A percentile compares a stretch with the other conserved stretches of the same genome.
phyloP scores from a whole-genome alignment of 1,284 basidiomycete species.

The Coniferiporia weirii region DNA sequence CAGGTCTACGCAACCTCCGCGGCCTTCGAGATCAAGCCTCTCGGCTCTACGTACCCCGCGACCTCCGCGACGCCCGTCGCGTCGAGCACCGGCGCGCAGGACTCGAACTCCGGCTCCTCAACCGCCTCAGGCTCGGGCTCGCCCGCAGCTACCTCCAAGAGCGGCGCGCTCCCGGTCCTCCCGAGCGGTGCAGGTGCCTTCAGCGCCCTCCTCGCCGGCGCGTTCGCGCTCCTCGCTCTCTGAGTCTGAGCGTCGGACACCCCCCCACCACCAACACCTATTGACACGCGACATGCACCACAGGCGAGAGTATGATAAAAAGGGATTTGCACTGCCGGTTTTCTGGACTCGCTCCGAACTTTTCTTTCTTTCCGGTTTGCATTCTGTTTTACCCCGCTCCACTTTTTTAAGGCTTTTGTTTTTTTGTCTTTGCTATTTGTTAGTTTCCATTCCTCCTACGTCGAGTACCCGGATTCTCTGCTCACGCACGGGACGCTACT shows the following conservation, averaged over 20 bases:
- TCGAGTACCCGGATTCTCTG: not conserved
- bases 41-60: constrained; percentile 56
- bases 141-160: not conserved
- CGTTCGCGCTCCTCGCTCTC: constrained; percentile 1
- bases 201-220: constrained; percentile 4
- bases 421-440: too few relatives aligned
- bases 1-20: constrained; percentile 60
- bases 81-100: constrained; percentile 21
- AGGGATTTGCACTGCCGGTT: not conserved
- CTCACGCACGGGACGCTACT: not conserved
- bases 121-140: constrained; percentile 19
- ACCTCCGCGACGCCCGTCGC: constrained; percentile 30
- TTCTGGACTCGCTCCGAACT: not conserved
- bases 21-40: constrained; percentile 62
- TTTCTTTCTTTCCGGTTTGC: not conserved
- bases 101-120: constrained; percentile 25
- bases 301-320: too few relatives aligned
- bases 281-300: too few relatives aligned
- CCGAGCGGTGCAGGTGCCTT: not conserved
- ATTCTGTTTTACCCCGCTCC: not conserved
- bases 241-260: not conserved
- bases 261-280: too few relatives aligned
- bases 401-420: too few relatives aligned
- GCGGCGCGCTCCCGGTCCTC: not conserved
- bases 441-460: not conserved